Percentiles rank a stretch among this genome's conserved stretches.
Evolutionary conservation across 2,329 filamentous ascomycete genomes (phyloP).

Genomic region (Phoma sp.): DNA sequence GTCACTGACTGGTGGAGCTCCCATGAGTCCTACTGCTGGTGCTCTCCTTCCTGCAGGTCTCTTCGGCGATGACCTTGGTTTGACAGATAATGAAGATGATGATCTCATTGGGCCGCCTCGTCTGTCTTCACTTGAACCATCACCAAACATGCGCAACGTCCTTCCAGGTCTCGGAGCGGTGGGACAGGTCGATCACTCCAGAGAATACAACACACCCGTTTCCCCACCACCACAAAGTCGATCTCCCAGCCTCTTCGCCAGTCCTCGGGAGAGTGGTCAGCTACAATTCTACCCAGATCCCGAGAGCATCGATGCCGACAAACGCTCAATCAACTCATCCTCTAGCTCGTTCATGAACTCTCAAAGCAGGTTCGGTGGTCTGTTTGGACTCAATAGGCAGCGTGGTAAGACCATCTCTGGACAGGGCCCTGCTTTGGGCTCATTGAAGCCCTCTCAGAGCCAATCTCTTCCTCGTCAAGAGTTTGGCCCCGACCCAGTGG

Average conservation of each 20-base stretch:
- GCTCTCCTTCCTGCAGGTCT: constrained; percentile 74
- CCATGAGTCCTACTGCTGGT: constrained; percentile 78
- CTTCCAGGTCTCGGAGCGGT: constrained; percentile 51
- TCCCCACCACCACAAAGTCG: constrained; percentile 48
- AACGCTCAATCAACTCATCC: constrained; percentile 54
- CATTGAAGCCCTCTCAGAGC: constrained; percentile 73
- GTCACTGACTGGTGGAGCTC: constrained; percentile 67
- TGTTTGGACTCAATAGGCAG: constrained; percentile 66
- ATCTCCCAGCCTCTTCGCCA: constrained; percentile 55
- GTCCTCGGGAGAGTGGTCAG: constrained; percentile 55
- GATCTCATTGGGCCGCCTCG: constrained; percentile 37
- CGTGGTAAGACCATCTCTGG: constrained; percentile 66
- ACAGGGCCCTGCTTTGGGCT: constrained; percentile 70
- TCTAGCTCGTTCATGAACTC: constrained; percentile 58
- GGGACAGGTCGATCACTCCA: constrained; percentile 40
- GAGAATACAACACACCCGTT: constrained; percentile 51
- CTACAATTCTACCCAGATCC: constrained; percentile 48
- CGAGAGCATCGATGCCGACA: constrained; percentile 53
- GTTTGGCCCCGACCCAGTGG: constrained; percentile 54
- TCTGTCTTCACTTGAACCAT: constrained; percentile 32
- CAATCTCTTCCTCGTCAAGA: constrained; percentile 74
- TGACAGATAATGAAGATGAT: constrained; percentile 41
- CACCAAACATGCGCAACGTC: constrained; percentile 40
- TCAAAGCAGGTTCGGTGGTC: constrained; percentile 61
- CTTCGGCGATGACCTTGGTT: constrained; percentile 67